A percentile compares a stretch with the other conserved stretches of the same genome.
phyloP scores from a whole-genome alignment of 495 filamentous ascomycete genomes.

The Podospora australis region DNA sequence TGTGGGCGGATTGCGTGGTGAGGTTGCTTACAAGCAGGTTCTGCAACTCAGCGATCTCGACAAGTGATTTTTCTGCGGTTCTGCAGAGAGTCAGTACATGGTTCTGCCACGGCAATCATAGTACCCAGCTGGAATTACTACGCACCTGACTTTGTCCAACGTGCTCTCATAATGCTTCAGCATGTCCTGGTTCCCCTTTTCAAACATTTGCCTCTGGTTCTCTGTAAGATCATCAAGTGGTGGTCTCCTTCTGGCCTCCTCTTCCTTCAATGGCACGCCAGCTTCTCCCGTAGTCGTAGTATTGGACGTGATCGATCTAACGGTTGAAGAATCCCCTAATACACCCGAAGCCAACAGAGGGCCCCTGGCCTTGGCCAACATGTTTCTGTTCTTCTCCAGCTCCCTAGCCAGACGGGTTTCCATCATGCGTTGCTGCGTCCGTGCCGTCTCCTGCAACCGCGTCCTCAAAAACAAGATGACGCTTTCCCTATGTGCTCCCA shows the following conservation, averaged over 20 bases:
- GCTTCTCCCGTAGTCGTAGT: background rate
- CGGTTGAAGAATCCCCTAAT: constrained; percentile 1
- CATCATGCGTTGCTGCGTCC: constrained; percentile 82
- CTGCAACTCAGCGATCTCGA: constrained; percentile 92
- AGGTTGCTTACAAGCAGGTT: constrained; percentile 81
- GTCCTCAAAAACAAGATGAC: constrained; percentile 76
- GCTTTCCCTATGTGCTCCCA: constrained; percentile 64
- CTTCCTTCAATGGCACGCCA: constrained; percentile 34
- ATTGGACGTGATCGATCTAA: constrained; percentile 2
- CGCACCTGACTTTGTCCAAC: constrained; percentile 82
- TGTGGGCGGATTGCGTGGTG: constrained; percentile 73
- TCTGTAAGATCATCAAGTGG: constrained; percentile 58
- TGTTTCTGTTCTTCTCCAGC: constrained; percentile 81
- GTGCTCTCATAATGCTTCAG: constrained; percentile 86
- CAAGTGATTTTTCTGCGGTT: constrained; percentile 79
- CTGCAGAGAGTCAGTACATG: constrained; percentile 36
- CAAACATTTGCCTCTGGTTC: constrained; percentile 89
- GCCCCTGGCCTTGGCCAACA: constrained; percentile 61
- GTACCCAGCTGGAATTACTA: background rate
- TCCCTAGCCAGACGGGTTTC: constrained; percentile 77
- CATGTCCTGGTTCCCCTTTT: constrained; percentile 88
- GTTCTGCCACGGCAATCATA: background rate
- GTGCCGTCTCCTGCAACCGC: constrained; percentile 64
- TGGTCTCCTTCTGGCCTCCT: constrained; percentile 19
- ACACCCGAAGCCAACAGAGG: constrained; percentile 1